A percentile compares a stretch with the other conserved stretches of the same genome.
These are phyloP conservation scores for Delonix regia DNA, from an alignment of 306 rosid genomes.

Conservation along the genomic window DNA sequence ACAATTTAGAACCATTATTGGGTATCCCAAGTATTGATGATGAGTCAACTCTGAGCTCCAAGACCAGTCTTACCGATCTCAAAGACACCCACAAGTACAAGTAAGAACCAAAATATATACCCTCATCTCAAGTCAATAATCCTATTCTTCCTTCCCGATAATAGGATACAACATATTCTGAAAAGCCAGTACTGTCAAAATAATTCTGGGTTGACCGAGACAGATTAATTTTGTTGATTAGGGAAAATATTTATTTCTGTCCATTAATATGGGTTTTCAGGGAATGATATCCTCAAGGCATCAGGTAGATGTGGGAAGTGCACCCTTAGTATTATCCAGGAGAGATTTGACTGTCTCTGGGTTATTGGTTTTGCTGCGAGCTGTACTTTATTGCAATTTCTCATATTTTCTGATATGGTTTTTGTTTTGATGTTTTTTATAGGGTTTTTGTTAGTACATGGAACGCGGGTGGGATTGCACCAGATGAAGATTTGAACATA, in stretches of 20 bases:
- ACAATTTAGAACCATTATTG: slow-evolving; percentile 39
- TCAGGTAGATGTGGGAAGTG: not conserved
- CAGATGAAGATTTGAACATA: slow-evolving; percentile 59
- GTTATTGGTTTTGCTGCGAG: not conserved
- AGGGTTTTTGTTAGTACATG: slow-evolving; percentile 86
- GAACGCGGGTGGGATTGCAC: slow-evolving; percentile 92
- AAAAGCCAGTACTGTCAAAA: not conserved
- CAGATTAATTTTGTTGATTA: no score
- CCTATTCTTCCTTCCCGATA: not conserved
- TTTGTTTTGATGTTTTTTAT: slow-evolving; percentile 29
- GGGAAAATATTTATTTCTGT: no score
- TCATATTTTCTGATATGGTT: slow-evolving; percentile 7
- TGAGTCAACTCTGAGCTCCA: slow-evolving; percentile 32
- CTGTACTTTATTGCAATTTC: not conserved
- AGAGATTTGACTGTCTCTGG: not conserved
- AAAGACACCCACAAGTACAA: slow-evolving; percentile 51
- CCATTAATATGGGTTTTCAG: no score
- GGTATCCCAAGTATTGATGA: slow-evolving; percentile 47
- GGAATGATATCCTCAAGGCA: not conserved
- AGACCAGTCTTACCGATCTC: slow-evolving; percentile 36
- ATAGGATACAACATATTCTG: not conserved
- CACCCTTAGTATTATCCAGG: not conserved
- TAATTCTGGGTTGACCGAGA: not conserved
- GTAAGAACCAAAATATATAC: slow-evolving; percentile 34
- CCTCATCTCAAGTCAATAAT: not conserved